Evolutionary conservation across 257 asterid genomes (phyloP).

Genomic region (Solanum sitiens): DNA sequence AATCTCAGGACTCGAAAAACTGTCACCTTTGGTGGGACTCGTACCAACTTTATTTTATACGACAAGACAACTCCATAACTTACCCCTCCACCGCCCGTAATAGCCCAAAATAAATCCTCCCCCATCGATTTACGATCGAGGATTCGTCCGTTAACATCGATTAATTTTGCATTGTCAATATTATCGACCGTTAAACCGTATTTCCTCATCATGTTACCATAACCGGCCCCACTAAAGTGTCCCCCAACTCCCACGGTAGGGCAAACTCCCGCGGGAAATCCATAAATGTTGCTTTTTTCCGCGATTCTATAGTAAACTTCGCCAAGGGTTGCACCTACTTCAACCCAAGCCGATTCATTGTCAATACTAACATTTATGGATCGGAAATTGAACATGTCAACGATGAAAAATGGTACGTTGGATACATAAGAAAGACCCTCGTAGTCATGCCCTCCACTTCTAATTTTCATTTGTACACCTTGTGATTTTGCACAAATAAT

Average conservation of each 20-base stretch:
- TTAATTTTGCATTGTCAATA: background rate
- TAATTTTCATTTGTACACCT: background rate
- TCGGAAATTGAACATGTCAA: conserved; percentile 12
- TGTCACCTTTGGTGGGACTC: conserved; percentile 1
- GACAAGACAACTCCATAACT: conserved; percentile 5
- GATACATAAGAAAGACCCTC: conserved; percentile 13
- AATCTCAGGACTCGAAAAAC: background rate
- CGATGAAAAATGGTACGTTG: background rate
- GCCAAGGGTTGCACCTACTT: conserved; percentile 7
- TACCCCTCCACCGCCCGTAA: conserved; percentile 1
- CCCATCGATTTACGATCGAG: conserved; percentile 3
- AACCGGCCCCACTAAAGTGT: conserved; percentile 7
- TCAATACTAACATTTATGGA: background rate
- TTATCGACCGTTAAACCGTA: conserved; percentile 4
- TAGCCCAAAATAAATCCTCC: conserved; percentile 13
- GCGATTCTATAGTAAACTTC: conserved; percentile 12
- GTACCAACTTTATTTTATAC: background rate
- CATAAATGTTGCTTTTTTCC: conserved; percentile 1
- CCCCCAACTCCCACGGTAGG: conserved; percentile 12
- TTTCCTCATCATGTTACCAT: conserved; percentile 10
- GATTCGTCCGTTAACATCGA: background rate
- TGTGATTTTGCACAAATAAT: background rate
- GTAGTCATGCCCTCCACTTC: conserved; percentile 13
- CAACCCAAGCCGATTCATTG: conserved; percentile 7
- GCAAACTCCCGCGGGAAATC: conserved; percentile 9